A percentile compares a stretch with the other conserved stretches of the same genome.
These are phyloP conservation scores for Polysphondylium violaceum DNA, from an alignment of 78 protist genomes.

Conservation along the genomic window DNA sequence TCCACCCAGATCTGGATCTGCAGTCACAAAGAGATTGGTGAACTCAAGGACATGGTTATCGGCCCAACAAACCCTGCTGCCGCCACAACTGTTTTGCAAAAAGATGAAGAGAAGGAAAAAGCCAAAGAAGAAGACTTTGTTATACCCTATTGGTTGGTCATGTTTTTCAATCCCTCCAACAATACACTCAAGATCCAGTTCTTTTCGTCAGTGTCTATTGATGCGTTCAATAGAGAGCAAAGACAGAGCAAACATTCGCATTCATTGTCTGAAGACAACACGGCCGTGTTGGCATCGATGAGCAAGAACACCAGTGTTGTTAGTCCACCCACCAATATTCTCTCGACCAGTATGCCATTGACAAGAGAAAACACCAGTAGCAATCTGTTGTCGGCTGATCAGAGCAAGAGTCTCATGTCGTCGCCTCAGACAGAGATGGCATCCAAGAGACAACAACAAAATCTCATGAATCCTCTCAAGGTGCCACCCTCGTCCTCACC, in stretches of 20 bases:
- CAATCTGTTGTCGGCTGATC: too few relatives aligned
- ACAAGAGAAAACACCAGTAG: too few relatives aligned
- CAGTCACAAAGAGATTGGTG: neutral
- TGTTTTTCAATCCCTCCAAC: conserved; percentile 23
- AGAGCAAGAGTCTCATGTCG: conserved; percentile 14
- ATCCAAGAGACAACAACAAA: too few relatives aligned
- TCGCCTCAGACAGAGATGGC: too few relatives aligned
- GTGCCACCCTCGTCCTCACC: too few relatives aligned
- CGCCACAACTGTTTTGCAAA: neutral
- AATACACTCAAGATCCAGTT: conserved; percentile 45
- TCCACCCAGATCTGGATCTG: conserved; percentile 47
- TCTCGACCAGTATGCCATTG: conserved; percentile 18
- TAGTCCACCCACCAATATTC: too few relatives aligned
- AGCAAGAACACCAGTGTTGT: too few relatives aligned
- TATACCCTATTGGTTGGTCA: conserved; percentile 67
- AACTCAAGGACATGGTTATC: neutral
- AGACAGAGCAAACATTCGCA: neutral
- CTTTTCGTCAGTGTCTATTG: conserved; percentile 23
- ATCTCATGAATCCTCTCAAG: too few relatives aligned
- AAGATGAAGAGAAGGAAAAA: neutral
- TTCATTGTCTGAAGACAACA: too few relatives aligned
- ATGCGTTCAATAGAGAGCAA: neutral
- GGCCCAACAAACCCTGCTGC: neutral
- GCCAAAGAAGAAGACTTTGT: neutral
- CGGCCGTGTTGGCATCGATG: too few relatives aligned